Percentiles rank a stretch among this genome's conserved stretches.
Evolutionary conservation across 1,139 yeast species (phyloP).

Genomic region (Diutina rugosa): DNA sequence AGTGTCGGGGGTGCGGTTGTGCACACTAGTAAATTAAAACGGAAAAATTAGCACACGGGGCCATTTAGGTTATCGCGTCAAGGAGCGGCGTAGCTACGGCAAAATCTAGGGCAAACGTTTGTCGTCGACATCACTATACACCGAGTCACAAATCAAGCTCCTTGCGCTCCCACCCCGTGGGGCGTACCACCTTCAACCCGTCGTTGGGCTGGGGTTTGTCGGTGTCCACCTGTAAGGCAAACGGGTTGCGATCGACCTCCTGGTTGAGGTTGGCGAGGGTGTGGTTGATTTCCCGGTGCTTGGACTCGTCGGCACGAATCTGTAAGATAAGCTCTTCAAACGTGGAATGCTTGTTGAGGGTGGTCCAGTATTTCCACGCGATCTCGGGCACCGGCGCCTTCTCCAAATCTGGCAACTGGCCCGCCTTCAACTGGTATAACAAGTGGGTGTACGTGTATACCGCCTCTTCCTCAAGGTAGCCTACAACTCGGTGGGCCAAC

Average conservation of each 20-base stretch:
- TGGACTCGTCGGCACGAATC: slow-evolving; percentile 68
- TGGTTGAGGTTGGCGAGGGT: slow-evolving; percentile 54
- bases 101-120: neutral
- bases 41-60: neutral
- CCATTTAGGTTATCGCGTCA: neutral
- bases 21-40: neutral
- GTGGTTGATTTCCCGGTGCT: slow-evolving; percentile 68
- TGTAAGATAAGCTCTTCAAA: slow-evolving; percentile 72
- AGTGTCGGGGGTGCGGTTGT: neutral
- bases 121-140: neutral
- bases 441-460: slow-evolving; percentile 56
- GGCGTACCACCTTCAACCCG: slow-evolving; percentile 33
- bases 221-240: slow-evolving; percentile 32
- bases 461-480: slow-evolving; percentile 72
- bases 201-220: slow-evolving; percentile 42
- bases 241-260: slow-evolving; percentile 52
- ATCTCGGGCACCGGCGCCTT: slow-evolving; percentile 36
- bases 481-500: slow-evolving; percentile 66
- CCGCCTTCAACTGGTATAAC: slow-evolving; percentile 39
- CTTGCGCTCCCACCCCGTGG: slow-evolving; percentile 52
- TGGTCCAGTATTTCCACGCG: slow-evolving; percentile 56
- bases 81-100: neutral
- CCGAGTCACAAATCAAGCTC: slow-evolving; percentile 25
- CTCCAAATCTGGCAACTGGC: slow-evolving; percentile 38
- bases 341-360: slow-evolving; percentile 32